Conservation (phyloP, 148 eudicot genomes). For the Rhododendron mucronatum region DNA sequence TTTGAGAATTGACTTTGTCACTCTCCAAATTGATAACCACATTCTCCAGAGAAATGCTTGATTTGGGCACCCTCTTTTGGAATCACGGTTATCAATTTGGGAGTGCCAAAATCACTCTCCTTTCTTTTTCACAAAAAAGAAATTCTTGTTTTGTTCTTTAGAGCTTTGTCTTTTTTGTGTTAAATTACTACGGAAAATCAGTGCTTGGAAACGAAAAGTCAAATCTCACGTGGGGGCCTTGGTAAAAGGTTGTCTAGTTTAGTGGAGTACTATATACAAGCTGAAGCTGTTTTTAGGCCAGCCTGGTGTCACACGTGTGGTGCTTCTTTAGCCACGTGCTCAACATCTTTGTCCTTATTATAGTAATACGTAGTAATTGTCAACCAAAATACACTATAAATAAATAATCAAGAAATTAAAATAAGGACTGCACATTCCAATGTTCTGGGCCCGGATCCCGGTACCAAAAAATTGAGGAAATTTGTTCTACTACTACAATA, state of each 20-base stretch:
- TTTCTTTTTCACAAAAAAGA: too few species aligned
- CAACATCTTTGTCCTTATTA: neutral
- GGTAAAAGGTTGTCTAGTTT: neutral
- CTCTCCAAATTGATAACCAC: too few species aligned
- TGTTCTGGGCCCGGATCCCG: neutral
- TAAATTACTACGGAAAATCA: neutral
- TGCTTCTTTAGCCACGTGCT: neutral
- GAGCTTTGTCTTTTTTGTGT: neutral
- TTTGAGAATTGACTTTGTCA: too few species aligned
- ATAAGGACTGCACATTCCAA: conserved; percentile 3
- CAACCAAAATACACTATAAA: neutral
- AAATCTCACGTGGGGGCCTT: neutral
- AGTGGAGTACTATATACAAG: too few species aligned
- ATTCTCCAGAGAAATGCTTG: too few species aligned
- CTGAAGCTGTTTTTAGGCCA: neutral
- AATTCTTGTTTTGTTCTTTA: neutral
- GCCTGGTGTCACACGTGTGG: neutral
- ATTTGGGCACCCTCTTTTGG: too few species aligned
- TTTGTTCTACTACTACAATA: neutral
- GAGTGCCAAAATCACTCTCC: too few species aligned
- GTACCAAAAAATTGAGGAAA: neutral
- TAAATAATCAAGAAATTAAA: neutral
- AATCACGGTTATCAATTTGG: too few species aligned
- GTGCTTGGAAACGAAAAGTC: neutral
- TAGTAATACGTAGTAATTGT: neutral